Evolutionary conservation across 2,329 filamentous ascomycete species (phyloP).

Genomic region (Chalara sp.): DNA sequence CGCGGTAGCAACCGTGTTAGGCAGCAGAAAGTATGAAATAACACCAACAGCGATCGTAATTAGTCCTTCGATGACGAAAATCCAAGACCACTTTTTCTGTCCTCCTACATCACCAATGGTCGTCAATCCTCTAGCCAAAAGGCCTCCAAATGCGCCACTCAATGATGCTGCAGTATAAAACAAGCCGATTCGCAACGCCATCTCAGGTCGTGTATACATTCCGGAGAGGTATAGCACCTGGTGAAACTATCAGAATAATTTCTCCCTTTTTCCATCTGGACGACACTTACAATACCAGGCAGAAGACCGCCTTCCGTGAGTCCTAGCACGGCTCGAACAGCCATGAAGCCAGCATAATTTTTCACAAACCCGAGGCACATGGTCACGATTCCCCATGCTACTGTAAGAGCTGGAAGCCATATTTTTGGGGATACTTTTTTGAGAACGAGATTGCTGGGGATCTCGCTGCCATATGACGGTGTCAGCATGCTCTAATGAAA

Average conservation of each 20-base stretch:
- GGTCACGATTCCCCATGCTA: constrained; percentile 61
- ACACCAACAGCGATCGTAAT: constrained; percentile 48
- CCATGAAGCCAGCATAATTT: constrained; percentile 45
- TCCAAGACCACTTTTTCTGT: constrained; percentile 40
- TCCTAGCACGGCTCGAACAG: constrained; percentile 54
- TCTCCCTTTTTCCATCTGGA: neutral
- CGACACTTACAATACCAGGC: constrained; percentile 52
- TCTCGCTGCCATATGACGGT: constrained; percentile 29
- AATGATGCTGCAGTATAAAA: constrained; percentile 63
- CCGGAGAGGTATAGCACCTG: constrained; percentile 57
- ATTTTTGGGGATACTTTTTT: constrained; percentile 46
- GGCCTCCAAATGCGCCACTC: constrained; percentile 44
- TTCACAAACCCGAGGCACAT: constrained; percentile 47
- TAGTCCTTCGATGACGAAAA: constrained; percentile 47
- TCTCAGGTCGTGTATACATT: constrained; percentile 45
- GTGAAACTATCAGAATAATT: constrained; percentile 3
- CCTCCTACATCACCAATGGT: constrained; percentile 49
- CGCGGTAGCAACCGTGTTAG: constrained; percentile 47
- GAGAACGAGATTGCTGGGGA: constrained; percentile 51
- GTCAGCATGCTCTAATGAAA: too few species aligned
- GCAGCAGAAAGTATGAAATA: constrained; percentile 45
- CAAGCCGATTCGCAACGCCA: constrained; percentile 52
- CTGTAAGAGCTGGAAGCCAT: constrained; percentile 58
- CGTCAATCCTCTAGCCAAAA: constrained; percentile 54
- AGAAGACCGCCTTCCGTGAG: constrained; percentile 58